Evolutionary conservation across 768 basidiomycete genomes (phyloP).

Genomic region (Mycena vulgaris): DNA sequence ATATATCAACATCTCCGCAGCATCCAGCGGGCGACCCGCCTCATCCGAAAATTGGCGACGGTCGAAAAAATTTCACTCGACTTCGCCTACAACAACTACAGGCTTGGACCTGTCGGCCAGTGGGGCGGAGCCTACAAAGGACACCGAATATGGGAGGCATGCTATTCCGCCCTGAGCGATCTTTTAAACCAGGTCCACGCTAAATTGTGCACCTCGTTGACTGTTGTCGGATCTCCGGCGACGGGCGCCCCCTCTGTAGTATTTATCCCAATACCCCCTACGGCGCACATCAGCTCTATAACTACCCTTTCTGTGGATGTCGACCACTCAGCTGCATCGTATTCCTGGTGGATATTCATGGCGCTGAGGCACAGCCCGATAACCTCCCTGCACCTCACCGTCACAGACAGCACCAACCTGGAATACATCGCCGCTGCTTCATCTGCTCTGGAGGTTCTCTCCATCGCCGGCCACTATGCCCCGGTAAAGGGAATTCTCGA

Average conservation of each 20-base stretch:
- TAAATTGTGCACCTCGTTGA: conserved; percentile 13
- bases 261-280: background rate
- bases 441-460: background rate
- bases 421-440: background rate
- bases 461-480: background rate
- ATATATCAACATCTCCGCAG: background rate
- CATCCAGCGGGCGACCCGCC: conserved; percentile 4
- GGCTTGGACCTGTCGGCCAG: background rate
- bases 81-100: background rate
- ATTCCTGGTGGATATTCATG: conserved; percentile 6
- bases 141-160: background rate
- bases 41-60: conserved; percentile 1
- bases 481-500: background rate
- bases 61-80: conserved; percentile 6
- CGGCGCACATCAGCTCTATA: background rate
- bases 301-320: background rate
- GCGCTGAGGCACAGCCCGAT: conserved; percentile 1
- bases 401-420: background rate
- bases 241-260: background rate
- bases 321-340: background rate
- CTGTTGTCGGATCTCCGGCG: background rate
- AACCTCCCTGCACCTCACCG: background rate
- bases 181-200: background rate
- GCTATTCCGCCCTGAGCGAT: conserved; percentile 6
- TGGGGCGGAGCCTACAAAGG: background rate